A percentile compares a stretch with the other conserved stretches of the same genome.
phyloP scores from a whole-genome alignment of 2,329 filamentous ascomycete genomes.

The Fusarium citri region DNA sequence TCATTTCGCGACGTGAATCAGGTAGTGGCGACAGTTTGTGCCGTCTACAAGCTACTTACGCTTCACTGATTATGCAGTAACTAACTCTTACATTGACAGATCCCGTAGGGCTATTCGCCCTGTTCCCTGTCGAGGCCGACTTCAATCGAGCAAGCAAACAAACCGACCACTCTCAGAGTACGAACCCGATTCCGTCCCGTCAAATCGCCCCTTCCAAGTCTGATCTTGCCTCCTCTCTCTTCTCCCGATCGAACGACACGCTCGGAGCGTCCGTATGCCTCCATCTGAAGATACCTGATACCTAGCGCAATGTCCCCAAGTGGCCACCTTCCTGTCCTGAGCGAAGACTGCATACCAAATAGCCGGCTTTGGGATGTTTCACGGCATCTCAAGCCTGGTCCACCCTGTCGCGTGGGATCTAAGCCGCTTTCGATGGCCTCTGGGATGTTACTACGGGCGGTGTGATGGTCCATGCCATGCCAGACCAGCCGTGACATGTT shows the following conservation, averaged over 20 bases:
- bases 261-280: neutral
- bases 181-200: constrained; percentile 25
- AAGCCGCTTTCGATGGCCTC: constrained; percentile 5
- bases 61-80: neutral
- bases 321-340: constrained; percentile 21
- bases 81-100: neutral
- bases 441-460: neutral
- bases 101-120: neutral
- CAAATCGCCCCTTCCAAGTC: neutral
- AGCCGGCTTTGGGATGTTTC: constrained; percentile 19
- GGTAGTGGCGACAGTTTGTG: neutral
- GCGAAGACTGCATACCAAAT: constrained; percentile 34
- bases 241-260: neutral
- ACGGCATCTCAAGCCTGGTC: constrained; percentile 2
- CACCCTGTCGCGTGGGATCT: constrained; percentile 24
- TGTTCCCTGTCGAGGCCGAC: constrained; percentile 2
- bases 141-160: constrained; percentile 4
- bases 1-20: constrained; percentile 4
- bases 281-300: neutral
- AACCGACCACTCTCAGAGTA: neutral
- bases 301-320: neutral
- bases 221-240: neutral
- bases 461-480: constrained; percentile 1
- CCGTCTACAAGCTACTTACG: neutral
- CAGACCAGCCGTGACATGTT: neutral